Conservation (phyloP, 176 grass and related monocot genomes). For the Aegilops umbellulata region DNA sequence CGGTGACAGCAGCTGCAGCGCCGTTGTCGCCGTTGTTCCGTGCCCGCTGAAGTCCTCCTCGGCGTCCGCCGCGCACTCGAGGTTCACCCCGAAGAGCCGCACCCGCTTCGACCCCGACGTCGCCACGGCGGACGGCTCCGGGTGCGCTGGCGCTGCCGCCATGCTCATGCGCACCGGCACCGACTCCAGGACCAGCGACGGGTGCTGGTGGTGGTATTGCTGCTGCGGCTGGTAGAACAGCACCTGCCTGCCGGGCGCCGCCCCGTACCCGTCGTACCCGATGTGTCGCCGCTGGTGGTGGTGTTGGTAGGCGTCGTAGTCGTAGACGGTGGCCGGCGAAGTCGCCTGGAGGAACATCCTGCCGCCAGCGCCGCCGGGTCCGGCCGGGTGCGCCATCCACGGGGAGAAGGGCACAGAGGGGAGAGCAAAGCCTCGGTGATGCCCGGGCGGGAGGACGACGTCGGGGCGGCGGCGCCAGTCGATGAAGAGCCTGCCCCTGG, state of each 20-base stretch:
- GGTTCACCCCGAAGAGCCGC: conserved; percentile 90
- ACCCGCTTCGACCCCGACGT: conserved; percentile 63
- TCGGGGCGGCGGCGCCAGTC: conserved; percentile 83
- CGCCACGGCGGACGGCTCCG: conserved; percentile 25
- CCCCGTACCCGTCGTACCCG: conserved; percentile 8
- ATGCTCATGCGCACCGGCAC: conserved; percentile 51
- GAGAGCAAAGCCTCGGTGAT: conserved; percentile 23
- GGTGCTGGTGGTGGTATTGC: not conserved
- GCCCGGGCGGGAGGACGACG: conserved; percentile 11
- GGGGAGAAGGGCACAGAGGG: conserved; percentile 42
- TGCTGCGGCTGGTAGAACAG: conserved; percentile 44
- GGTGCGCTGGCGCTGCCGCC: not conserved
- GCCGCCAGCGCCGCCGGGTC: conserved; percentile 6
- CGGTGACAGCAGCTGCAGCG: conserved; percentile 18
- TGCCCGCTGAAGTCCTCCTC: conserved; percentile 11
- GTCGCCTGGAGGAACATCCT: conserved; percentile 46
- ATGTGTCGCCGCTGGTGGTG: conserved; percentile 26
- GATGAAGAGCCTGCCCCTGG: conserved; percentile 71
- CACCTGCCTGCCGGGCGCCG: conserved; percentile 36
- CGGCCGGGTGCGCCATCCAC: conserved; percentile 6
- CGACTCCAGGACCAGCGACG: conserved; percentile 65
- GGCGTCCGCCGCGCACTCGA: conserved; percentile 52
- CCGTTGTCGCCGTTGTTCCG: conserved; percentile 23
- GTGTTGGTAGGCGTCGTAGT: not conserved
- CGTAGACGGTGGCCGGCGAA: conserved; percentile 37